Percentiles rank a stretch among this genome's conserved stretches.
Evolutionary conservation across 2,329 filamentous ascomycete genomes (phyloP).

Genomic region (Cercospora janseana): DNA sequence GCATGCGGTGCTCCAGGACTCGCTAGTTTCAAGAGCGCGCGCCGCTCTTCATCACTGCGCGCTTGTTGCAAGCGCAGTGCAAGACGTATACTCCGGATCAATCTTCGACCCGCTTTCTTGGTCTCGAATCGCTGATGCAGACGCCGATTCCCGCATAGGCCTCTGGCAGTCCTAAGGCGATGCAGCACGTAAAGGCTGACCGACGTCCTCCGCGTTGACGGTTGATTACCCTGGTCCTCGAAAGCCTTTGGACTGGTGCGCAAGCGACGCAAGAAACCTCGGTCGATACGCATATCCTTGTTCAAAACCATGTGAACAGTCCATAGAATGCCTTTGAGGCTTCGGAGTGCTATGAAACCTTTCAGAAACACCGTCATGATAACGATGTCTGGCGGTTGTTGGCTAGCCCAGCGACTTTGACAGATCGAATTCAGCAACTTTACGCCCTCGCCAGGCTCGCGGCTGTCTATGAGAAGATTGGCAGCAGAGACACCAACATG

Average conservation of each 20-base stretch:
- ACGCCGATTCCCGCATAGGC: too few relatives aligned
- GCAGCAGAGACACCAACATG: constrained; percentile 35
- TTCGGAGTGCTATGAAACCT: constrained; percentile 28
- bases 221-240: too few relatives aligned
- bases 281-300: constrained; percentile 33
- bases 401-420: constrained; percentile 25
- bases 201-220: too few relatives aligned
- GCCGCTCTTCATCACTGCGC: too few relatives aligned
- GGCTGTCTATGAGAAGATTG: constrained; percentile 31
- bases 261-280: constrained; percentile 24
- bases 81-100: too few relatives aligned
- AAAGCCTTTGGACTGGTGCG: constrained; percentile 3
- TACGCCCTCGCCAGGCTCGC: constrained; percentile 29
- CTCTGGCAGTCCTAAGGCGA: too few relatives aligned
- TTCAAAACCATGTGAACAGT: constrained; percentile 32
- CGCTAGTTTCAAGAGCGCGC: too few relatives aligned
- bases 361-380: constrained; percentile 37
- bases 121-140: too few relatives aligned
- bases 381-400: constrained; percentile 31
- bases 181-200: too few relatives aligned
- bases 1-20: too few relatives aligned
- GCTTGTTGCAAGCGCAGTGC: too few relatives aligned
- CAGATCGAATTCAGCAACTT: constrained; percentile 34
- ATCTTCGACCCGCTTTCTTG: too few relatives aligned
- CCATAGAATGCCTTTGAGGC: constrained; percentile 32